phyloP scores from a whole-genome alignment of 2,329 filamentous ascomycete genomes.

The Calonectria pteridis region DNA sequence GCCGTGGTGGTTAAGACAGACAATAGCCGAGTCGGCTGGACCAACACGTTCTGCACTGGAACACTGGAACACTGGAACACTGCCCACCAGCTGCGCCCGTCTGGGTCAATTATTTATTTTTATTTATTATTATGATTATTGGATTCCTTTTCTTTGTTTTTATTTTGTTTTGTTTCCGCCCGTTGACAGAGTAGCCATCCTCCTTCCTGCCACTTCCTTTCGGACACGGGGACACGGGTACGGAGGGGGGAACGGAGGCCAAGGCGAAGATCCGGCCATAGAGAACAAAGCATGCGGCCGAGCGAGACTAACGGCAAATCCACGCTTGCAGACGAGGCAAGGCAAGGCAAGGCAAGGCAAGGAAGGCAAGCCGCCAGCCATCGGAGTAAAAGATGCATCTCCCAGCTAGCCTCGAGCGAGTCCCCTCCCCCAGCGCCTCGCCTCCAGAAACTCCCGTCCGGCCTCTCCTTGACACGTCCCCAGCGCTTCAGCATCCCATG shows the following conservation, averaged over 20 bases:
- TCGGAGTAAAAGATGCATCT: not conserved
- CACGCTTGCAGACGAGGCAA: not conserved
- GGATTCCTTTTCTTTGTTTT: not conserved
- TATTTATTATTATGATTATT: not conserved
- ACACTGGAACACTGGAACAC: slow-evolving; percentile 7
- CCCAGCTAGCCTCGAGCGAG: not conserved
- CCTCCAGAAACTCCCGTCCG: slow-evolving; percentile 17
- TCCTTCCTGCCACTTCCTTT: slow-evolving; percentile 13
- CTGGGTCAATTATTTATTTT: slow-evolving; percentile 2
- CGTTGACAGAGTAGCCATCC: slow-evolving; percentile 7
- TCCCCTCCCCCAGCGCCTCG: not conserved
- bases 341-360: not conserved
- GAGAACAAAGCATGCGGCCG: not conserved
- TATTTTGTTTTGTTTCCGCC: not conserved
- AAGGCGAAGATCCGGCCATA: slow-evolving; percentile 5
- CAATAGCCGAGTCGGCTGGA: not conserved
- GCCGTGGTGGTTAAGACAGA: not conserved
- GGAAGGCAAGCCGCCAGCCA: slow-evolving; percentile 13
- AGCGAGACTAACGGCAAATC: slow-evolving; percentile 9
- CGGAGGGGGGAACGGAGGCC: not conserved
- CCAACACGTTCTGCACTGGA: slow-evolving; percentile 8
- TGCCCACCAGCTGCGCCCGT: not conserved
- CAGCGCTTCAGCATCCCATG: slow-evolving; percentile 25
- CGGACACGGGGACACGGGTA: slow-evolving; percentile 2
- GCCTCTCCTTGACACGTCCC: slow-evolving; percentile 28